phyloP scores from a whole-genome alignment of 345 rosid species.

The Brassica cretica region DNA sequence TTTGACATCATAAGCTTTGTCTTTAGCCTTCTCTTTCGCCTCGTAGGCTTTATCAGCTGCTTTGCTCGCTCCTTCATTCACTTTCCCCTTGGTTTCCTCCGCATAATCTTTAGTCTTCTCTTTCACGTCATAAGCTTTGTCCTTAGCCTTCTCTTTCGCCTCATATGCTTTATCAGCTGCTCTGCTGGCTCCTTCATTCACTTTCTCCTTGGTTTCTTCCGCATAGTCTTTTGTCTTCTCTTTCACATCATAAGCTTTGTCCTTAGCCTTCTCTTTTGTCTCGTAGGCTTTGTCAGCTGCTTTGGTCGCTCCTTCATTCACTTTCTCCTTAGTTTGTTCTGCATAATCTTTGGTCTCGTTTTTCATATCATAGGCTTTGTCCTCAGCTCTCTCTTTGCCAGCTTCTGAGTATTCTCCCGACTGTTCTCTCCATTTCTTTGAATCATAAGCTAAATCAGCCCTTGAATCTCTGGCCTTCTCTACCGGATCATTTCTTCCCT shows the following conservation, averaged over 20 bases:
- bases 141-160: not conserved
- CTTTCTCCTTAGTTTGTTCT: not conserved
- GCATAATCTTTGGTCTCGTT: constrained; percentile 18
- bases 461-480: constrained; percentile 40
- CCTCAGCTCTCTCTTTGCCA: constrained; percentile 21
- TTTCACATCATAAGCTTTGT: constrained; percentile 11
- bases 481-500: constrained; percentile 38
- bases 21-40: constrained; percentile 1
- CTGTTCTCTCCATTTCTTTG: constrained; percentile 41
- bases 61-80: constrained; percentile 21
- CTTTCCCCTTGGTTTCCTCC: constrained; percentile 1
- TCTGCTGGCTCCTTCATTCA: constrained; percentile 20
- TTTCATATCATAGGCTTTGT: constrained; percentile 2
- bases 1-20: constrained; percentile 18
- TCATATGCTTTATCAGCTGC: constrained; percentile 30
- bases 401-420: constrained; percentile 32
- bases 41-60: constrained; percentile 31
- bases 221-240: constrained; percentile 11
- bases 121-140: constrained; percentile 12
- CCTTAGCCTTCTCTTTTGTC: not conserved
- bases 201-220: constrained; percentile 2
- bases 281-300: constrained; percentile 31
- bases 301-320: constrained; percentile 14
- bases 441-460: constrained; percentile 39
- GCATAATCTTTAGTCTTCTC: constrained; percentile 16